Evolutionary conservation across 2,329 filamentous ascomycete genomes (phyloP), one percentile per base, ranked within the genome.

Genomic region (Fusarium sp.): DNA sequence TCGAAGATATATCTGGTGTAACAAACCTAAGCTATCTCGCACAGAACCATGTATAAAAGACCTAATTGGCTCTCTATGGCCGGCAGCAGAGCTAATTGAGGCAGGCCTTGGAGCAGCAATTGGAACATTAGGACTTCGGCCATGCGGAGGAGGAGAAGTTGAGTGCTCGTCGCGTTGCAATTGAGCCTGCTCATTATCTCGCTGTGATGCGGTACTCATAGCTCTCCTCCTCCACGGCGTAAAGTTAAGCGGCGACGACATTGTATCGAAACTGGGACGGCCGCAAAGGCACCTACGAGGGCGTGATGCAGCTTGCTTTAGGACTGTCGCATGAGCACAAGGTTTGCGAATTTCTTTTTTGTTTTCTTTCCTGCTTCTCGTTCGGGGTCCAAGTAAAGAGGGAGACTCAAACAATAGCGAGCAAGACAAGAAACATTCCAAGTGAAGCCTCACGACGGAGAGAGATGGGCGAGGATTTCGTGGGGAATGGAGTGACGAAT

Each of bases 31-130:
- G 72, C 85, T 80, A 41, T 88, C 87, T 65, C 88, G 85, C 37
- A 87, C 83, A 39, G 88, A 87, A 54, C 88, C 86, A 68, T 92
- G 89, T 55, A 92, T 88, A 68, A 92, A 93, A 4, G 90, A 92
- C 56, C 91, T 84, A 48, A 90, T 89, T 6, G 90, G 90, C 63
- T 91, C 90, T 76, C 87, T 84, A 74, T 89, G 83, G 10, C 73
- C 74, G 10, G 75, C 73, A 19, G 62, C 62, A 35, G 79, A 79
- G 56, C 73, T 74, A 37, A 76, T 74, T 19, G 80, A 82, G 7
- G 82, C 79, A 20, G 82, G 84, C 13, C 83, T 75, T 30, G 62
- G 69, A 23, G 68, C 62, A 33, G 67, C 63, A 51, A 71, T 57
- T 66, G 72, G 47, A 49, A 69, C 41, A 48, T 61, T 27, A n/a